Conservation (phyloP, 2,329 filamentous ascomycete genomes). For the Thielaviopsis punctulata region DNA sequence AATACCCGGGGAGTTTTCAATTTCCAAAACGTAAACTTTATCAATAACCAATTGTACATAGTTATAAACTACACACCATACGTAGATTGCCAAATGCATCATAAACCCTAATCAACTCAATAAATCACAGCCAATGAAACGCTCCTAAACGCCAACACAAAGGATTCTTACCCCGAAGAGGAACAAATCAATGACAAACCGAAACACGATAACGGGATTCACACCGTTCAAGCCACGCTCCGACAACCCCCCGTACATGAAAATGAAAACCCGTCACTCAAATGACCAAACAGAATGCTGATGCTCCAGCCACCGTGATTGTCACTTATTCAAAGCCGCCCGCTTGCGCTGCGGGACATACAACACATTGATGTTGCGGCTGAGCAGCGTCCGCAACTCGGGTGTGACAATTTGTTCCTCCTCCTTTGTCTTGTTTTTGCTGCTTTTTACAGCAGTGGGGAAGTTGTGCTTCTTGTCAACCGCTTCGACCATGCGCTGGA, state of each 20-base stretch:
- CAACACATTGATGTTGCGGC: conserved; percentile 26
- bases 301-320: conserved; percentile 3
- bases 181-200: not conserved
- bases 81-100: too few species aligned
- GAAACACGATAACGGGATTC: not conserved
- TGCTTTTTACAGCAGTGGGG: conserved; percentile 25
- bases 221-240: too few species aligned
- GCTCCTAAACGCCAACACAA: too few species aligned
- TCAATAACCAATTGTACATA: not conserved
- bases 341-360: conserved; percentile 18
- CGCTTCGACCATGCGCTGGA: conserved; percentile 74
- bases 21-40: conserved; percentile 5
- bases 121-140: too few species aligned
- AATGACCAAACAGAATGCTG: conserved; percentile 9
- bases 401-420: conserved; percentile 35
- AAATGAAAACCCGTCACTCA: not conserved
- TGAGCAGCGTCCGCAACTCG: conserved; percentile 37
- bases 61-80: too few species aligned
- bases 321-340: conserved; percentile 5
- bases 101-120: too few species aligned
- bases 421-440: conserved; percentile 17
- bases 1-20: not conserved
- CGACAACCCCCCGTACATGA: too few species aligned
- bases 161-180: too few species aligned
- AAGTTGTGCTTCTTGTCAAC: conserved; percentile 87